phyloP scores from a whole-genome alignment of 345 rosid species.

The Pseudoturritis turrita region DNA sequence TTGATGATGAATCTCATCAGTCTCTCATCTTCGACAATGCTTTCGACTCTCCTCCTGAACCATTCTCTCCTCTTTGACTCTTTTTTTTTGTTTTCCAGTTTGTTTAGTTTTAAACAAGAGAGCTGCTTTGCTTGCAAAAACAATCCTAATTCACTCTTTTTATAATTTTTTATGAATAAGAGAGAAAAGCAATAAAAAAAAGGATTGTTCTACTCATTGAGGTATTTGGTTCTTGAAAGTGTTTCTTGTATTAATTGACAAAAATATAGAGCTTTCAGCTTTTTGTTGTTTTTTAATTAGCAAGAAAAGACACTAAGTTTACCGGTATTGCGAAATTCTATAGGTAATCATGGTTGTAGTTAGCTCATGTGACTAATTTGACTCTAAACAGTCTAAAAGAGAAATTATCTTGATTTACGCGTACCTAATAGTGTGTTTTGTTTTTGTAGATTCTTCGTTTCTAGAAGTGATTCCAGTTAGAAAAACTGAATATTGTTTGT shows the following conservation, averaged over 20 bases:
- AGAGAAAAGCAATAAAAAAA: background rate
- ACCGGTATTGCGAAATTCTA: background rate
- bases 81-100: background rate
- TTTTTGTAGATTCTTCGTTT: background rate
- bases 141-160: background rate
- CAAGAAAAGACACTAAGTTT: background rate
- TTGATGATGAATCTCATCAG: constrained; percentile 26
- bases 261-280: constrained; percentile 1
- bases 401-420: background rate
- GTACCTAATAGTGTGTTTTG: background rate
- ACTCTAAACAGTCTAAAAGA: background rate
- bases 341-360: background rate
- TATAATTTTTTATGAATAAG: background rate
- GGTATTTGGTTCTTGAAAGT: background rate
- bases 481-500: background rate
- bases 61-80: constrained; percentile 24
- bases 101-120: constrained; percentile 7
- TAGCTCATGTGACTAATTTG: background rate
- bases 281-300: background rate
- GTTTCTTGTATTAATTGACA: background rate
- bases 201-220: background rate
- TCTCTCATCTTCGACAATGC: constrained; percentile 28
- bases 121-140: constrained; percentile 5
- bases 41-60: constrained; percentile 34
- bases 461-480: background rate